phyloP scores from a whole-genome alignment of 192 early-diverging fungal genomes.

The Backusella circina region DNA sequence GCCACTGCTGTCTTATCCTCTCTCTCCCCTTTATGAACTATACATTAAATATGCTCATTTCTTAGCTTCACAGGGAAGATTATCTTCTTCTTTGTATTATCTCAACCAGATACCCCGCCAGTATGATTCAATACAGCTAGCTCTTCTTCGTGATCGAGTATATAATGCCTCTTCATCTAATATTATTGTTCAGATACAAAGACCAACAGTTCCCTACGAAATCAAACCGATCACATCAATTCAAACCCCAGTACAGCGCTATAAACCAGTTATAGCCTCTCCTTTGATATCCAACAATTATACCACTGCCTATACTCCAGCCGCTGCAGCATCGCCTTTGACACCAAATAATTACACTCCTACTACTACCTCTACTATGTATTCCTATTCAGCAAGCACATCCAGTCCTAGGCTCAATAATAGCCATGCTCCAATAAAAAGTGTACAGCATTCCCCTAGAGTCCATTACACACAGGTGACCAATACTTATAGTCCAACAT shows the following conservation, averaged over 20 bases:
- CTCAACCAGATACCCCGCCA: conserved; percentile 69
- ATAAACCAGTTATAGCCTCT: background rate
- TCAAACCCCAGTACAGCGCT: background rate
- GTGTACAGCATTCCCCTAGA: background rate
- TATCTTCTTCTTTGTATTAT: conserved; percentile 69
- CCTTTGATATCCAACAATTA: background rate
- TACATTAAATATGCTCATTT: conserved; percentile 85
- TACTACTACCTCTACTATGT: background rate
- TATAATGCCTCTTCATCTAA: conserved; percentile 30
- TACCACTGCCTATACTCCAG: background rate
- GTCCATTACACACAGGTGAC: background rate
- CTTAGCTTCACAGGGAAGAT: conserved; percentile 73
- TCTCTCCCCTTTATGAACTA: conserved; percentile 65
- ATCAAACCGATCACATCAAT: background rate
- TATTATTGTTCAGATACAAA: background rate
- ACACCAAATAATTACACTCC: background rate
- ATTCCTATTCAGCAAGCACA: background rate
- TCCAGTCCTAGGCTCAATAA: background rate
- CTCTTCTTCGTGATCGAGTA: conserved; percentile 71
- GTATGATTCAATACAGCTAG: conserved; percentile 43
- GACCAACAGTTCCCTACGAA: background rate
- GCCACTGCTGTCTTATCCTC: background rate
- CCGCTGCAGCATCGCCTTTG: background rate
- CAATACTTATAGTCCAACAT: conserved; percentile 18
- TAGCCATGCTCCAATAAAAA: background rate